Base-by-base conservation (phyloP, 495 filamentous ascomycete species). In the Penicillium mononematosum region DNA sequence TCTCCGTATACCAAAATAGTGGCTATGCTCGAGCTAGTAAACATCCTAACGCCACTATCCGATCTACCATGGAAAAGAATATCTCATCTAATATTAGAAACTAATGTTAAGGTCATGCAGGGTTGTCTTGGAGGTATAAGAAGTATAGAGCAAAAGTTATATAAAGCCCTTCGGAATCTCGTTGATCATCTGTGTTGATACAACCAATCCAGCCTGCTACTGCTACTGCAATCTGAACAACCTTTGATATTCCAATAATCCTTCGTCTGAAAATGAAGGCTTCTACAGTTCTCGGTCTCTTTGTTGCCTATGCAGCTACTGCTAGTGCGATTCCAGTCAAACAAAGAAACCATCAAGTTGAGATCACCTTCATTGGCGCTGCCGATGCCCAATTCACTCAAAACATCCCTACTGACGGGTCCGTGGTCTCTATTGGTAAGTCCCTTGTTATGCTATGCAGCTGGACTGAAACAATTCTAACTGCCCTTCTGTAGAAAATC, bases 281-380 rank as follows among this genome's bases (percentile, higher is more conserved):
- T 19, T 54, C 45, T 19, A 20, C 39, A 22, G 31, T 55, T 22
- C 10, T 62, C 16, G 19, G 51, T 49, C 34, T 62, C 45, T 54
- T 58, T 19, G 48, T 49, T 53, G 55, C 45, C 41, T 17, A 62
- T 10, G 61, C 43, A 34, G 41, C 58, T 22, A 51, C 55, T 29
- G 34, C 59, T 12, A 58, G 22, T 19, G 64, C 61, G 2, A 27
- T 45, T 11, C 55, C 58, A 24, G 5, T 59, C 17, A 53, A 52
- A 22, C 51, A 39, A 31, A 43, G 59, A 31, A n/a, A 57, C 1
- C 25, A 59, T 9, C 19, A 34, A 16, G 61, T 55, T 19, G 51
- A 60, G 2, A 66, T 71, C 46, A 69, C 61, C 17, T 70, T 70
- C 45, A 48, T 63, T 39, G 66, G 63, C 17, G 68, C 65, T 7